Evolutionary conservation across 2,329 filamentous ascomycete genomes (phyloP), one percentile per base, ranked within the genome.

Genomic region (Alternaria arbusti): DNA sequence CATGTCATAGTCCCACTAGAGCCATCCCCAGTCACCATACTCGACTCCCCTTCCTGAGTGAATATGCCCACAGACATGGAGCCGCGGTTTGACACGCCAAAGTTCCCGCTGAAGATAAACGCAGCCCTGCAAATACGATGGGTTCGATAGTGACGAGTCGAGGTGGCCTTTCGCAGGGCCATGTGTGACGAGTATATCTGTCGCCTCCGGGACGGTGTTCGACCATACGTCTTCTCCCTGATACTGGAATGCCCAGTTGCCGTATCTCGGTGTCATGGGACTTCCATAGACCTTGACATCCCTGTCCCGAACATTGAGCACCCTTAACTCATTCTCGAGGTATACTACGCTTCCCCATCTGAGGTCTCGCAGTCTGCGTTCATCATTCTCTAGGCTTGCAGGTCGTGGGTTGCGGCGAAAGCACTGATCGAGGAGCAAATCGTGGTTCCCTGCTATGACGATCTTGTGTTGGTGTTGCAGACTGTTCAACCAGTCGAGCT

Each of bases 31-130:
- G 77, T 87, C 89, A 9, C 90, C 84, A 0, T 86, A 76, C 72
- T 94, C 89, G 26, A 82, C 83, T 7, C 92, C 93, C 51, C 89
- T 85, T 13, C 87, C 91, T 66, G 85, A 89, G 81, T 96, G 93
- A n/a, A 94, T 86, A 78, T 97, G 93, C 1, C 92, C 93, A 74
- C 94, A 96, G 57, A 96, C 86, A 76, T 95, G 91, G 6, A 96
- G 82, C 22, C 83, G 83, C 0, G 93, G 93, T 46, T 62, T 68
- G 15, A 92, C 87, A 32, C 90, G 87, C 90, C 91, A 92, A 10
- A 90, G 74, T 72, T 96, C 92, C 7, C 84, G 79, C 5, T 94
- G 84, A 6, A 96, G 84, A 47, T 85, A 85, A 2, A 86, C 85
- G 67, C 91, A 93, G 52, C 92, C 93, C 30, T 92, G 22, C 13